Conservation (phyloP, 1,284 basidiomycete genomes). For the Apiotrichum akiyoshidainum region DNA sequence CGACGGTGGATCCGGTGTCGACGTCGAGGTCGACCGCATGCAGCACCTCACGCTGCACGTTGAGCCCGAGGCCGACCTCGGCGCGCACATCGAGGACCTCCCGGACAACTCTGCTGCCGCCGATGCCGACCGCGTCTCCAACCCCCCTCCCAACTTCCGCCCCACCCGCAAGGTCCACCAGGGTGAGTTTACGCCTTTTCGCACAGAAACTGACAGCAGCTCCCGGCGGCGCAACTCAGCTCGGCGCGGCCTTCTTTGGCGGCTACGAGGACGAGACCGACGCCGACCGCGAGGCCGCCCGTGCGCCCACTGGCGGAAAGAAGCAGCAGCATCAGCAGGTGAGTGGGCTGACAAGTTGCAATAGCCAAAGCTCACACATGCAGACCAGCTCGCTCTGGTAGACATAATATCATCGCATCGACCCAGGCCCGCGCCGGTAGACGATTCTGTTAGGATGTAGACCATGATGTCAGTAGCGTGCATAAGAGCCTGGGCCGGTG, state of each 20-base stretch:
- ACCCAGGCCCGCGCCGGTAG: not conserved
- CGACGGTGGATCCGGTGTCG: conserved; percentile 42
- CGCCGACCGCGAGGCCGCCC: conserved; percentile 30
- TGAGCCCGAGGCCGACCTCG: conserved; percentile 40
- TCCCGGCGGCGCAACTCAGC: conserved; percentile 35
- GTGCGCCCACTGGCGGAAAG: conserved; percentile 30
- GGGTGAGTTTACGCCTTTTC: conserved; percentile 29
- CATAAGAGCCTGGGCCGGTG: no score
- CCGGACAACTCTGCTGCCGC: conserved; percentile 1
- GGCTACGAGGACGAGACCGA: conserved; percentile 45
- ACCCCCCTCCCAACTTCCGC: conserved; percentile 43
- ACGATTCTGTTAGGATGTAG: no score
- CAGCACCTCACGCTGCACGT: conserved; percentile 46
- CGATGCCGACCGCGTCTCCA: conserved; percentile 22
- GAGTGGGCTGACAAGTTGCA: conserved; percentile 13
- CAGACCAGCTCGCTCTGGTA: conserved; percentile 11
- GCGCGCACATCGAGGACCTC: conserved; percentile 40
- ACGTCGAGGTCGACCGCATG: conserved; percentile 44
- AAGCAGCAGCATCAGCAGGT: conserved; percentile 33
- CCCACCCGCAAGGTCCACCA: conserved; percentile 49
- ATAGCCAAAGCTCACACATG: not conserved
- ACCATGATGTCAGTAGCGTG: no score
- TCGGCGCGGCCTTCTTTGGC: conserved; percentile 34
- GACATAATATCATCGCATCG: not conserved
- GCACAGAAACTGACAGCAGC: conserved; percentile 22